Percentiles rank a stretch among this genome's conserved stretches.
phyloP scores from a whole-genome alignment of 495 filamentous ascomycete species.

The Gamarada debralockiae region DNA sequence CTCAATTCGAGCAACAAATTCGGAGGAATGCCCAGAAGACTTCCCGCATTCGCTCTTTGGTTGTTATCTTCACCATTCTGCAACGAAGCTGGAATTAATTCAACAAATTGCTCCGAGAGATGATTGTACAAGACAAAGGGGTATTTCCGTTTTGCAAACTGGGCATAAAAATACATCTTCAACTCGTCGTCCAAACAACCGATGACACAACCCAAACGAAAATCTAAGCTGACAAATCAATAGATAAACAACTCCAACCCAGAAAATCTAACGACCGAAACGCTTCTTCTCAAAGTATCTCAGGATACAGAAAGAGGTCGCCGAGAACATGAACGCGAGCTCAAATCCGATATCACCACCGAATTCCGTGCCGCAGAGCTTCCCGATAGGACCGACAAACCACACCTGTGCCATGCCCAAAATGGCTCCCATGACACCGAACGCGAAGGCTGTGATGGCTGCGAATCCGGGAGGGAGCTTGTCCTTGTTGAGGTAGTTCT shows the following conservation, averaged over 20 bases:
- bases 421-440: conserved; percentile 69
- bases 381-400: conserved; percentile 70
- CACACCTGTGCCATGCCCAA: conserved; percentile 76
- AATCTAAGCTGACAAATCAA: no score
- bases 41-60: no score
- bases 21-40: no score
- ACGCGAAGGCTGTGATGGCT: conserved; percentile 60
- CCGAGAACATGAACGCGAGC: conserved; percentile 56
- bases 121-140: no score
- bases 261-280: conserved; percentile 39
- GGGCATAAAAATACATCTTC: no score
- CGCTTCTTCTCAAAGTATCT: conserved; percentile 50
- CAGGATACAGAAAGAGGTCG: conserved; percentile 40
- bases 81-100: no score
- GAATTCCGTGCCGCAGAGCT: conserved; percentile 50
- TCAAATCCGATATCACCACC: conserved; percentile 79
- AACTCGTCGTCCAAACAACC: no score
- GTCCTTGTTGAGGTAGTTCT: conserved; percentile 54
- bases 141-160: no score
- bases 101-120: no score
- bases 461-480: conserved; percentile 70
- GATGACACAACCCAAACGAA: no score
- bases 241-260: neutral
- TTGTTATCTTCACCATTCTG: no score
- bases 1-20: no score